These are phyloP conservation scores for Chlorella sp. DNA, from an alignment of 139 green algal species.

Conservation along the genomic window DNA sequence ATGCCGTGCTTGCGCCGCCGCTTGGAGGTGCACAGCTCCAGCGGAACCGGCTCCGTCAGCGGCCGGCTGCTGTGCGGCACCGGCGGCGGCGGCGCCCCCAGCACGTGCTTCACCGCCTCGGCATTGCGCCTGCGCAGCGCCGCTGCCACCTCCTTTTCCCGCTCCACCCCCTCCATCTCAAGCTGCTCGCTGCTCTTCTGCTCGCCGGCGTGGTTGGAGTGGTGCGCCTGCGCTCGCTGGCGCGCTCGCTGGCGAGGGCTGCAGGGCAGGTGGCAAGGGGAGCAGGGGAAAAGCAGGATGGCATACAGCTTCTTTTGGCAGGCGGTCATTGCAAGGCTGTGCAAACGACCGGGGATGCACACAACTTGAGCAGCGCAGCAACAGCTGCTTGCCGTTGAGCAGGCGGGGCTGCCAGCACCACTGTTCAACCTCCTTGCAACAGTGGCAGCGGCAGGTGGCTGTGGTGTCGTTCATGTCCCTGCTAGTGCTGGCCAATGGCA, in stretches of 20 bases:
- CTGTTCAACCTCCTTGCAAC: background rate
- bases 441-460: background rate
- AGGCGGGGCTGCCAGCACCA: no score
- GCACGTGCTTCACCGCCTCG: conserved; percentile 45
- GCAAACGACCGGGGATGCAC: background rate
- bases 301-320: background rate
- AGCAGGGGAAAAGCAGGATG: background rate
- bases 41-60: conserved; percentile 45
- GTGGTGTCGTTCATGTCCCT: background rate
- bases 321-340: background rate
- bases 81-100: conserved; percentile 25
- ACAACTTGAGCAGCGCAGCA: background rate
- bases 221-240: conserved; percentile 11
- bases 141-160: conserved; percentile 41
- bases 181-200: conserved; percentile 68
- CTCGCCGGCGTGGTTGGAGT: background rate
- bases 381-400: background rate
- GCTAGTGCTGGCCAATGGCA: background rate
- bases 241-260: conserved; percentile 15
- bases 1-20: conserved; percentile 49
- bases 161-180: conserved; percentile 52
- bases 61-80: conserved; percentile 32
- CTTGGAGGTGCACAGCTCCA: conserved; percentile 54
- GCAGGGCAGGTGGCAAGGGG: background rate
- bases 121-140: conserved; percentile 35